Evolutionary conservation across 2,329 filamentous ascomycete species (phyloP).

Genomic region (Emergomyces orientalis): DNA sequence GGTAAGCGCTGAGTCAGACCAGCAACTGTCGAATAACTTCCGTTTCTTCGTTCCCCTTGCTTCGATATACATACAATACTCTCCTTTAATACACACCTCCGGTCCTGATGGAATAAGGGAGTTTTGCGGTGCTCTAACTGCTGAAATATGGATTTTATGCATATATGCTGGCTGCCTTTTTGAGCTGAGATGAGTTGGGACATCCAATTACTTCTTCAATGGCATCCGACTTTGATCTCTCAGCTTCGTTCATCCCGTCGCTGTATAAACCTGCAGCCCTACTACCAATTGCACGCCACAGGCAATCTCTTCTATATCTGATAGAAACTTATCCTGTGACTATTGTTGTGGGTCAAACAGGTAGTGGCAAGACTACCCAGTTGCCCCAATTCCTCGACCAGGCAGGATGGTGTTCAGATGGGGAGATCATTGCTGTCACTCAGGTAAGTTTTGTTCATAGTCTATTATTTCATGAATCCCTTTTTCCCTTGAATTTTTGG

Average conservation of each 20-base stretch:
- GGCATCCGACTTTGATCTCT: conserved; percentile 37
- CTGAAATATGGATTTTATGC: background rate
- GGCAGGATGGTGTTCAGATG: conserved; percentile 78
- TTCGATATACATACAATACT: background rate
- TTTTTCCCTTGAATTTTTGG: background rate
- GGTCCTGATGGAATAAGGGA: background rate
- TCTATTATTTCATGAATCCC: background rate
- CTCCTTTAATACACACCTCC: background rate
- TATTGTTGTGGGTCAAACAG: conserved; percentile 86
- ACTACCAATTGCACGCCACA: conserved; percentile 78
- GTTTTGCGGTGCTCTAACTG: background rate
- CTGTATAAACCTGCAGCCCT: conserved; percentile 77
- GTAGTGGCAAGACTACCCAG: conserved; percentile 91
- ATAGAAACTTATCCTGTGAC: conserved; percentile 77
- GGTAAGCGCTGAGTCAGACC: background rate
- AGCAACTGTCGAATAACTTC: background rate
- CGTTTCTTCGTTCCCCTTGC: too few species aligned
- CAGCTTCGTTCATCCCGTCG: conserved; percentile 57
- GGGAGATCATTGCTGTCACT: conserved; percentile 76
- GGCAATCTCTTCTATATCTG: conserved; percentile 69
- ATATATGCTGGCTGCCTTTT: background rate
- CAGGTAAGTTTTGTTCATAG: conserved; percentile 53
- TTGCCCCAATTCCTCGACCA: conserved; percentile 84
- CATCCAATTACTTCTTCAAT: conserved; percentile 21
- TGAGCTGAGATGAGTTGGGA: background rate